Conservation (phyloP, 2,329 filamentous ascomycete species). For the Epichloe bromicola region DNA sequence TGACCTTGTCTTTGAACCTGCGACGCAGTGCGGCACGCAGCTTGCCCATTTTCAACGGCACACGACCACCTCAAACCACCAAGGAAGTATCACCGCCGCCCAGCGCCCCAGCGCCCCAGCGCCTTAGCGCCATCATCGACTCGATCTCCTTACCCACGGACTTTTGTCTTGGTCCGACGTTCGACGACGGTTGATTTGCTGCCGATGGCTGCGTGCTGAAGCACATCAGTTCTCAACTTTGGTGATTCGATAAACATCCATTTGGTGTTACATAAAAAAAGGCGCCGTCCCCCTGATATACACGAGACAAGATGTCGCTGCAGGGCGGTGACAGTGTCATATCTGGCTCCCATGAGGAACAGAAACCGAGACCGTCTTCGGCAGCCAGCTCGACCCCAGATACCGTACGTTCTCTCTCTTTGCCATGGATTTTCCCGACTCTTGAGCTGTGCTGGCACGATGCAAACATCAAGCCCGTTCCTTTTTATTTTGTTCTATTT, state of each 20-base stretch:
- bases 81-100: not conserved
- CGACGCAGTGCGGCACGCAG: conserved; percentile 4
- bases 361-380: conserved; percentile 17
- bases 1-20: not conserved
- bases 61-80: not conserved
- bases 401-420: conserved; percentile 13
- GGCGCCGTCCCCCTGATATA: not conserved
- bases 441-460: not conserved
- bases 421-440: not conserved
- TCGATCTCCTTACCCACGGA: not conserved
- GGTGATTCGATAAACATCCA: not conserved
- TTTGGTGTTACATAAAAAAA: not conserved
- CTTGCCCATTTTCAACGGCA: not conserved
- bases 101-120: too few relatives aligned
- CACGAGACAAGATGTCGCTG: conserved; percentile 20
- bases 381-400: conserved; percentile 16
- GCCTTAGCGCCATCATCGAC: not conserved
- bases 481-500: too few relatives aligned
- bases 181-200: not conserved
- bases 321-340: conserved; percentile 17
- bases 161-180: not conserved
- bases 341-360: conserved; percentile 11
- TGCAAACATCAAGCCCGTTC: not conserved
- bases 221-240: not conserved
- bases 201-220: conserved; percentile 8